Evolutionary conservation across 2,329 filamentous ascomycete genomes (phyloP), one percentile per base, ranked within the genome.

Genomic region (Neurospora sp.): DNA sequence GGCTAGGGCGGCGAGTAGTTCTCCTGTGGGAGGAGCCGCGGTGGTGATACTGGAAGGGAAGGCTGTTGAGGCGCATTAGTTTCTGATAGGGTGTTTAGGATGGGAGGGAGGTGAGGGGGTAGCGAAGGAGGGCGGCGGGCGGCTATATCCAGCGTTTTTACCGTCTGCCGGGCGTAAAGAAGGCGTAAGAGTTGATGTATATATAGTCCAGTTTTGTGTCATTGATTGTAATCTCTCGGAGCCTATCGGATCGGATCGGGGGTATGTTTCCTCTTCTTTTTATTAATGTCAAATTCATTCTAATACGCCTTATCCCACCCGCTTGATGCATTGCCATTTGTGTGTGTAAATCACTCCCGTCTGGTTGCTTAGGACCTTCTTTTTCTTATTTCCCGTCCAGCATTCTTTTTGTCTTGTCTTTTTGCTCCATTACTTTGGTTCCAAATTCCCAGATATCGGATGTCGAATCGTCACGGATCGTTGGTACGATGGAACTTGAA

Each of bases 31-130:
- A 52, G 19, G n/a, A 6, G 19, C 11, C 11, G 46, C 19, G 5
- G 52, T 62, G 68, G 33, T 52, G 23, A 71, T 70, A 67, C 72
- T 19, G 71, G 75, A 75, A 66, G 74, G 75, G 67, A 74, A 75
- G 69, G 74, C 76, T n/a, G 80, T 82, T 6, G 77, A 80, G 73
- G 82, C 81, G 71, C 81, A 83, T 69, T 82, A 39, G 57, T 41
- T 41, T 39, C 38, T 15, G 1, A 8, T 36, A 36, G 33, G 38
- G 38, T 39, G 38, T 39, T 0, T 33, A 6, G 62, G 36, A 33
- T 33, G 62, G 46, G 17, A 62, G 8, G 46, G 5, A n/a, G 46
- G 10, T 66, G 2, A 1, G 11, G 43, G 19, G 43, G 19, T 12
- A 46, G 40, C 6, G 40, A 41, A n/a, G 40, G n/a, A 8, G 43